Base-by-base conservation (phyloP, 2,329 filamentous ascomycete species). In the Pyricularia sp. region DNA sequence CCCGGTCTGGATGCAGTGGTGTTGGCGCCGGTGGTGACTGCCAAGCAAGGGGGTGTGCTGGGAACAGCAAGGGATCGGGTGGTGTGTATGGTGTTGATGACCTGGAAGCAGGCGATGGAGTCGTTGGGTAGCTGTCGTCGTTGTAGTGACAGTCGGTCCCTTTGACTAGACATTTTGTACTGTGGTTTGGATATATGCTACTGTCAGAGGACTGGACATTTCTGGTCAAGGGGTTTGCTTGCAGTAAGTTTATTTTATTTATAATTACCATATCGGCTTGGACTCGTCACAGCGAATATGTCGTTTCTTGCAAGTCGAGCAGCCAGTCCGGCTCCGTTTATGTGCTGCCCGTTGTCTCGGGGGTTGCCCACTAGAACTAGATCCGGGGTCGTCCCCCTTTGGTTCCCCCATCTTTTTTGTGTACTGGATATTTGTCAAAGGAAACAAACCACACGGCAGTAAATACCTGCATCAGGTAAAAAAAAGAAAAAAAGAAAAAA, bases 201-300 rank as follows among this genome's bases (percentile, higher is more conserved):
- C 0, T 64, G 59, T 64, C 28, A 26, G 59, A 26, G 12, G 23
- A 5, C 59, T 64, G 59, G 17, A 1, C 4, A 30, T n/a, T 26
- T 64, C 28, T 64, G 23, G 59, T 64, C 11, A 4, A n/a, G 23
- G 5, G 14, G 59, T 64, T 9, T 30, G 23, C 9, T 11, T 26
- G 23, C n/a, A n/a, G 9, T 30, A 26, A 12, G 33, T 5, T 3
- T 14, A 6, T 12, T 12, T 14, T 36, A 14, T 10, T 36, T 71
- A 63, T 69, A 26, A 72, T 71, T 31, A 72, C 72, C 72, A 73
- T 23, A 73, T 70, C 7, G 71, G 72, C n/a, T 71, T 72, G 7
- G 69, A 50, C 59, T 73, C 71, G 31, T 73, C 72, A 55, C 72
- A 73, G 20, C 72, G 69, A 28, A 72, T 72, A 68, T 73, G 72